A percentile compares a stretch with the other conserved stretches of the same genome.
These are phyloP conservation scores for Phytophthora quininea DNA, from an alignment of 352 stramenopile genomes.

Conservation along the genomic window DNA sequence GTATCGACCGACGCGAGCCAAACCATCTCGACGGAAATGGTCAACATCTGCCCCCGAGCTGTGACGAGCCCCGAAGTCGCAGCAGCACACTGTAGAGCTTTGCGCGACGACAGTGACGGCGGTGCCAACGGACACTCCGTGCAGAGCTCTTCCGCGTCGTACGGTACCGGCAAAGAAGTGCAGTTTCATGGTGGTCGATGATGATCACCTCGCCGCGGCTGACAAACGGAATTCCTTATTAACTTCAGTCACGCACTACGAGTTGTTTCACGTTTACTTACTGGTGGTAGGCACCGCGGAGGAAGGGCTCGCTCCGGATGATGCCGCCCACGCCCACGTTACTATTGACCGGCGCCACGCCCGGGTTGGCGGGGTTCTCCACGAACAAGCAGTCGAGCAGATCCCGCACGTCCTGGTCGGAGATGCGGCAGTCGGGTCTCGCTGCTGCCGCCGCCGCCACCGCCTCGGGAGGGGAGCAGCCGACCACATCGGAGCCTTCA, in stretches of 20 bases:
- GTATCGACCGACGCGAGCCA: not conserved
- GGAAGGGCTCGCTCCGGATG: constrained; percentile 36
- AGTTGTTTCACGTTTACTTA: constrained; percentile 14
- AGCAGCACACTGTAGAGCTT: not conserved
- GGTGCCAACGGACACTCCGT: too few relatives aligned
- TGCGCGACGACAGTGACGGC: not conserved
- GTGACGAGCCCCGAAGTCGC: constrained; percentile 1
- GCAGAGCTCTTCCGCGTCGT: too few relatives aligned
- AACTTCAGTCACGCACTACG: constrained; percentile 31
- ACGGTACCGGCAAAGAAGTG: constrained; percentile 27
- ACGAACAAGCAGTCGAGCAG: constrained; percentile 50
- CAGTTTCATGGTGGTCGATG: constrained; percentile 12
- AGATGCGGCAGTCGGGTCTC: constrained; percentile 35
- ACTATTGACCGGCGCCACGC: constrained; percentile 16
- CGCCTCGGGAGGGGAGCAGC: constrained; percentile 5
- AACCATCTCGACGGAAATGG: not conserved
- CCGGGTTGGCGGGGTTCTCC: constrained; percentile 30
- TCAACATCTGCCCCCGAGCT: constrained; percentile 4
- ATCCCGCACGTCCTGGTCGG: constrained; percentile 46
- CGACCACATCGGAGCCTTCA: constrained; percentile 30
- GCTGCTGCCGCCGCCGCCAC: constrained; percentile 3
- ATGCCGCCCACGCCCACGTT: constrained; percentile 30
- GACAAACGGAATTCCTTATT: constrained; percentile 21
- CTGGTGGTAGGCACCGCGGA: constrained; percentile 35
- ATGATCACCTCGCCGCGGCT: constrained; percentile 6